A percentile compares a stretch with the other conserved stretches of the same genome.
Evolutionary conservation across 306 rosid genomes (phyloP).

Genomic region (Leucaena leucocephala): DNA sequence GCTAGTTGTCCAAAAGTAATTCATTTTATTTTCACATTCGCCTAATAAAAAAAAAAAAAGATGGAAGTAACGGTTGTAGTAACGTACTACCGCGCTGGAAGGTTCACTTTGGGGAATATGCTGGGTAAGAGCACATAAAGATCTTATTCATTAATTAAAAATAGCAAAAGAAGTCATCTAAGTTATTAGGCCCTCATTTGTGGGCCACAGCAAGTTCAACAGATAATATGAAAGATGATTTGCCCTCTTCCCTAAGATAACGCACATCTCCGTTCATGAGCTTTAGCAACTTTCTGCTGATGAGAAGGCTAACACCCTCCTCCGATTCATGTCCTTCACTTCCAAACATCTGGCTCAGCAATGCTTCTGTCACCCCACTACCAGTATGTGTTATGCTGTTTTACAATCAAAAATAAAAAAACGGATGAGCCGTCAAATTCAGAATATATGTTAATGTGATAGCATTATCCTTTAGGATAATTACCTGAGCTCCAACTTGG

Average conservation of each 20-base stretch:
- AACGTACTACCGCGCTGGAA: background rate
- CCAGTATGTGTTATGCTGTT: conserved; percentile 75
- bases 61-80: too few species aligned
- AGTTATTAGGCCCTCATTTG: background rate
- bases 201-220: conserved; percentile 77
- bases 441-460: background rate
- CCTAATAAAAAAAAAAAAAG: background rate
- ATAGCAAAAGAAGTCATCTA: background rate
- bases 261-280: conserved; percentile 90
- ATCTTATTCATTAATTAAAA: background rate
- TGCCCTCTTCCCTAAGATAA: conserved; percentile 82
- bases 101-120: too few species aligned
- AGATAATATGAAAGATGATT: conserved; percentile 70
- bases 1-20: background rate
- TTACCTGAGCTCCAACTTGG: conserved; percentile 80
- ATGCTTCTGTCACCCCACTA: conserved; percentile 72
- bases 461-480: background rate
- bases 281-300: conserved; percentile 81
- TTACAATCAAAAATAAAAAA: background rate
- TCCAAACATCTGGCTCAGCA: conserved; percentile 85
- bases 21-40: background rate
- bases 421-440: background rate
- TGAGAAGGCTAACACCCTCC: conserved; percentile 77
- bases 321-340: conserved; percentile 62
- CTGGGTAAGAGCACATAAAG: too few species aligned